These are phyloP conservation scores for Neurospora sp. DNA, from an alignment of 495 filamentous ascomycete species.

Conservation along the genomic window DNA sequence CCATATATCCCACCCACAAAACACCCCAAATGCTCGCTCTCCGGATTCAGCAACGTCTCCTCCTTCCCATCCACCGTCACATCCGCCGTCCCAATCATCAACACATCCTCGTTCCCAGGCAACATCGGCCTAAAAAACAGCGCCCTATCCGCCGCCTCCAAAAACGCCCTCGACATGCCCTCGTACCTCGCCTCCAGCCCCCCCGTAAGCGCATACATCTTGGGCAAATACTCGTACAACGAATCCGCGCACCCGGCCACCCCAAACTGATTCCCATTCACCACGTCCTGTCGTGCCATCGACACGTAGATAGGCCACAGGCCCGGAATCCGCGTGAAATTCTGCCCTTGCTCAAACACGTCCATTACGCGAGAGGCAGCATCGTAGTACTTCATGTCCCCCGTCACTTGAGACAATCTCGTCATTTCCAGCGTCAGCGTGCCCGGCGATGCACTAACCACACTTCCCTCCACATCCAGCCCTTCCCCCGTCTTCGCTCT, in stretches of 20 bases:
- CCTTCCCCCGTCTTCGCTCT: slow-evolving; percentile 30
- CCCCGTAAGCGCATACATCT: slow-evolving; percentile 58
- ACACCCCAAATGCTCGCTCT: slow-evolving; percentile 47
- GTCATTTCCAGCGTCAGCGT: slow-evolving; percentile 75
- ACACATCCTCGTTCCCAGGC: slow-evolving; percentile 53
- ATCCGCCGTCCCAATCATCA: slow-evolving; percentile 48
- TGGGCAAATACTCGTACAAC: slow-evolving; percentile 85
- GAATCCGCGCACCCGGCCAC: slow-evolving; percentile 74
- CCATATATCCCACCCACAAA: slow-evolving; percentile 82
- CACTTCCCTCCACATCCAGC: slow-evolving; percentile 19
- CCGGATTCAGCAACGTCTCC: slow-evolving; percentile 17
- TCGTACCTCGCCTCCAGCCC: slow-evolving; percentile 65
- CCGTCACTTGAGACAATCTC: slow-evolving; percentile 49
- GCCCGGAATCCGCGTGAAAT: slow-evolving; percentile 60
- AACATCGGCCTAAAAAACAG: slow-evolving; percentile 77
- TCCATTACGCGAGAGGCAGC: slow-evolving; percentile 74
- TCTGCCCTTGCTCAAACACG: slow-evolving; percentile 61
- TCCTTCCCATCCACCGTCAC: slow-evolving; percentile 17
- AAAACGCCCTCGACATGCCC: slow-evolving; percentile 60
- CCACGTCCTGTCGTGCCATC: slow-evolving; percentile 33
- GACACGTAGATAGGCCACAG: slow-evolving; percentile 75
- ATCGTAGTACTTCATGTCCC: slow-evolving; percentile 82
- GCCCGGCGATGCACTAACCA: slow-evolving; percentile 25
- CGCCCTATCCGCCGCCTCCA: slow-evolving; percentile 53
- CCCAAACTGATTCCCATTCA: slow-evolving; percentile 42